A percentile compares a stretch with the other conserved stretches of the same genome.
Evolutionary conservation across 208 protist genomes (phyloP).

Genomic region (Wallacemonas collosoma): DNA sequence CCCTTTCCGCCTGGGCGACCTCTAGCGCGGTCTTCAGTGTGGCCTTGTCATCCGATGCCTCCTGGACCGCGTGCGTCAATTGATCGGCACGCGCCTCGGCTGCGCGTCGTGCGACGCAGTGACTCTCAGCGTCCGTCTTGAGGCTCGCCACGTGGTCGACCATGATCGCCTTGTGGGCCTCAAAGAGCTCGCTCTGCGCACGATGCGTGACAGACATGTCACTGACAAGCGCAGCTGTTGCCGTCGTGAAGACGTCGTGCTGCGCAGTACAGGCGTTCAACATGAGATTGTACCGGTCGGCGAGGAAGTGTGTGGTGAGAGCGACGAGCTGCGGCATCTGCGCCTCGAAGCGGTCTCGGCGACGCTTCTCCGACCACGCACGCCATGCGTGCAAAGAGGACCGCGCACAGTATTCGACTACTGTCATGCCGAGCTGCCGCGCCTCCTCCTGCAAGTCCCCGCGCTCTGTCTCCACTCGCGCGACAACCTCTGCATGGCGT

Average conservation of each 20-base stretch:
- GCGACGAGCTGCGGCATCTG: slow-evolving; percentile 14
- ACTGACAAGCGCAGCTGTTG: neutral
- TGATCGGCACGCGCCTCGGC: neutral
- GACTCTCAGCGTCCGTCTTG: neutral
- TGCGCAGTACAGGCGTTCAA: neutral
- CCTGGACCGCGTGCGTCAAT: neutral
- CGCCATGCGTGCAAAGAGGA: slow-evolving; percentile 38
- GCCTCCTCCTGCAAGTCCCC: slow-evolving; percentile 6
- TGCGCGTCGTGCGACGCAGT: neutral
- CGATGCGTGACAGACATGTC: neutral
- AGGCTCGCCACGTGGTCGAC: neutral
- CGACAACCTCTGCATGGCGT: slow-evolving; percentile 16
- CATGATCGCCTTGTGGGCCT: neutral
- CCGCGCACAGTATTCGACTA: slow-evolving; percentile 54
- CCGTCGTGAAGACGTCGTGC: slow-evolving; percentile 1
- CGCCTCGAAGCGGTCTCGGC: slow-evolving; percentile 4
- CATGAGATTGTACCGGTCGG: neutral
- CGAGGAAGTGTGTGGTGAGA: neutral
- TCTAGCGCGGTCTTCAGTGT: too few species aligned
- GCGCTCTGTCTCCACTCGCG: slow-evolving; percentile 15
- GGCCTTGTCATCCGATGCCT: neutral
- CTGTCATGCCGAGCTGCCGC: slow-evolving; percentile 22
- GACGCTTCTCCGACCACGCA: slow-evolving; percentile 25
- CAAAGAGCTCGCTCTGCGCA: neutral
- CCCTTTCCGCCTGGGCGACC: too few species aligned